Percentiles rank a stretch among this genome's conserved stretches.
Evolutionary conservation across 805 yeast species (phyloP).

Genomic region (Starmerella davenportii): DNA sequence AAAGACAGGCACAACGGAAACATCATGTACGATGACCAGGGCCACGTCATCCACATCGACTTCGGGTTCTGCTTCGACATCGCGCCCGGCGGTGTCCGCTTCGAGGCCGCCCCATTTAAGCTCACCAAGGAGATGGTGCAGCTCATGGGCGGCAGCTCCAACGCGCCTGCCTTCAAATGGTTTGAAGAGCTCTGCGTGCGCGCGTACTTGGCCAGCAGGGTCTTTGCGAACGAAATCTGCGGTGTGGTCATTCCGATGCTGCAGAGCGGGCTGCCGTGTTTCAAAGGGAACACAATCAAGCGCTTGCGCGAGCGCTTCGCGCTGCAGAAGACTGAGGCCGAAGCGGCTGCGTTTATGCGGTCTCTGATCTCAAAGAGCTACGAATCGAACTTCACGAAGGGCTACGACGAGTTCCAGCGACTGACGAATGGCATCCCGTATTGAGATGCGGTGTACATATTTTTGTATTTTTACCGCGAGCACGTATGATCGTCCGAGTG

Average conservation of each 20-base stretch:
- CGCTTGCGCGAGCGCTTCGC: conserved; percentile 64
- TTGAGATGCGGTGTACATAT: conserved; percentile 20
- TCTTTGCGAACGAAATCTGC: conserved; percentile 69
- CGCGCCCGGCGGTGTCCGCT: conserved; percentile 96
- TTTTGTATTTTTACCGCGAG: neutral
- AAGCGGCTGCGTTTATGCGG: conserved; percentile 65
- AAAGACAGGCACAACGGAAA: conserved; percentile 96
- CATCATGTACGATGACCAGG: conserved; percentile 89
- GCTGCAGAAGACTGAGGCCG: conserved; percentile 61
- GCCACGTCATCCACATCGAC: conserved; percentile 89
- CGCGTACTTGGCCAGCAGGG: conserved; percentile 75
- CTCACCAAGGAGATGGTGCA: conserved; percentile 89
- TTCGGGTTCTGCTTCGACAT: conserved; percentile 98
- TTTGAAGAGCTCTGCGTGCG: conserved; percentile 90
- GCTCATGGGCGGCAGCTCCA: conserved; percentile 81
- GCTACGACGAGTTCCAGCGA: conserved; percentile 94
- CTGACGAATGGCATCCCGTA: conserved; percentile 95
- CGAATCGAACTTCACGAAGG: conserved; percentile 79
- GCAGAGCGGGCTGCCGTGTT: conserved; percentile 89
- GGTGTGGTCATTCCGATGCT: conserved; percentile 83
- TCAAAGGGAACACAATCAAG: conserved; percentile 69
- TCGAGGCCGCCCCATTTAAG: conserved; percentile 96
- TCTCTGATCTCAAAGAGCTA: conserved; percentile 59
- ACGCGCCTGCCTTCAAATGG: conserved; percentile 78
- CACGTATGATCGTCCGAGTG: no score